Conservation (phyloP, 2,329 filamentous ascomycete species). For the Calcarisporium arbuscula region DNA sequence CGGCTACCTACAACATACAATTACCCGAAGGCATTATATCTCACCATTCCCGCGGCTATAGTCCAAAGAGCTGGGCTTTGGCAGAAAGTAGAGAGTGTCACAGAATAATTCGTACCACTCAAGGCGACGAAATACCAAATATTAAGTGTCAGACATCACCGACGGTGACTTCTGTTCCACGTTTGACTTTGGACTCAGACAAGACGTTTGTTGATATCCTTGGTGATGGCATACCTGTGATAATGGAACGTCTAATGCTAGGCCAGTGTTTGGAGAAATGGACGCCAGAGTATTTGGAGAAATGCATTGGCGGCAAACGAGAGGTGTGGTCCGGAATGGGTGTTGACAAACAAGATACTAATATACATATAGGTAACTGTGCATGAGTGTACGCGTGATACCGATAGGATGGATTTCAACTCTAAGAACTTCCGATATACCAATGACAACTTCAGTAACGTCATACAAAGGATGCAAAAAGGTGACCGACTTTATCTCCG, state of each 20-base stretch:
- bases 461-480: constrained; percentile 52
- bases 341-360: not conserved
- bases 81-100: not conserved
- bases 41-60: not conserved
- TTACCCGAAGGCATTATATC: constrained; percentile 1
- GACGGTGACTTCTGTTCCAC: constrained; percentile 36
- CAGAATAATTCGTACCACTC: no score
- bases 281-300: constrained; percentile 61
- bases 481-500: constrained; percentile 71
- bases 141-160: constrained; percentile 21
- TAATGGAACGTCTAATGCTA: constrained; percentile 60
- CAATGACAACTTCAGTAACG: constrained; percentile 59
- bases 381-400: constrained; percentile 54
- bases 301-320: constrained; percentile 53
- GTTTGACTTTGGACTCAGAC: constrained; percentile 42
- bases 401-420: constrained; percentile 69
- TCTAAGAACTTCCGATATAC: constrained; percentile 77
- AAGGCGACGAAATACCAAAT: not conserved
- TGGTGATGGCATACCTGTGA: constrained; percentile 42
- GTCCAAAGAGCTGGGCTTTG: not conserved
- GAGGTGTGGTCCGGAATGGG: constrained; percentile 41
- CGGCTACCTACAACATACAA: constrained; percentile 43
- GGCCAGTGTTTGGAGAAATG: constrained; percentile 63
- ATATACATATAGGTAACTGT: constrained; percentile 53
- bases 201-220: constrained; percentile 57